Conservation (phyloP, 2,329 filamentous ascomycete genomes). For the Aspergillus fischeri region DNA sequence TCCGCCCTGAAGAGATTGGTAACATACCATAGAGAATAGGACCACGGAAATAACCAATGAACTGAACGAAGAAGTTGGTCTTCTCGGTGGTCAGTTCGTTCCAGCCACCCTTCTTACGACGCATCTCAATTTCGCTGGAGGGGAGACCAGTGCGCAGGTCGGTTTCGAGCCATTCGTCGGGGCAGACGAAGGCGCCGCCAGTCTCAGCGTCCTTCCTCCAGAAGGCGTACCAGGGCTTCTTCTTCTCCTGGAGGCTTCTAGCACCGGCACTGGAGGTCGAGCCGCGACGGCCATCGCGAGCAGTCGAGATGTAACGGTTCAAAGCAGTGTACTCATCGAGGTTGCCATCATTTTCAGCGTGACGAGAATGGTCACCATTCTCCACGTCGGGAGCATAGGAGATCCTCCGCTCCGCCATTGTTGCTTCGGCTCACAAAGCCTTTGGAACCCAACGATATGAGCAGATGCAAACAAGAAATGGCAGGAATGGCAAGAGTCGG, state of each 20-base stretch:
- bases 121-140: conserved; percentile 55
- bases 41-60: conserved; percentile 70
- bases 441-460: conserved; percentile 35
- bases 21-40: conserved; percentile 71
- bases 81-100: conserved; percentile 72
- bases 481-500: conserved; percentile 37
- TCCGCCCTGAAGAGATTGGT: not conserved
- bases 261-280: conserved; percentile 42
- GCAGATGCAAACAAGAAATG: conserved; percentile 30
- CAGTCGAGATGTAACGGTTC: conserved; percentile 64
- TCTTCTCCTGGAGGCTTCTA: conserved; percentile 41
- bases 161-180: conserved; percentile 66
- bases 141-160: conserved; percentile 63
- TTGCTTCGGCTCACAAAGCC: conserved; percentile 40
- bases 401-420: conserved; percentile 44
- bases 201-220: conserved; percentile 36
- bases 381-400: conserved; percentile 43
- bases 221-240: conserved; percentile 58
- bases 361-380: conserved; percentile 37
- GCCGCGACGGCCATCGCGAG: conserved; percentile 56
- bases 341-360: conserved; percentile 25
- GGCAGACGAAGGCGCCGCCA: conserved; percentile 43
- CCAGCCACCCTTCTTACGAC: conserved; percentile 63
- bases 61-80: conserved; percentile 71
- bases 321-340: conserved; percentile 62